A percentile compares a stretch with the other conserved stretches of the same genome.
Conservation (phyloP, 345 rosid genomes). For the Luvunga scandens region DNA sequence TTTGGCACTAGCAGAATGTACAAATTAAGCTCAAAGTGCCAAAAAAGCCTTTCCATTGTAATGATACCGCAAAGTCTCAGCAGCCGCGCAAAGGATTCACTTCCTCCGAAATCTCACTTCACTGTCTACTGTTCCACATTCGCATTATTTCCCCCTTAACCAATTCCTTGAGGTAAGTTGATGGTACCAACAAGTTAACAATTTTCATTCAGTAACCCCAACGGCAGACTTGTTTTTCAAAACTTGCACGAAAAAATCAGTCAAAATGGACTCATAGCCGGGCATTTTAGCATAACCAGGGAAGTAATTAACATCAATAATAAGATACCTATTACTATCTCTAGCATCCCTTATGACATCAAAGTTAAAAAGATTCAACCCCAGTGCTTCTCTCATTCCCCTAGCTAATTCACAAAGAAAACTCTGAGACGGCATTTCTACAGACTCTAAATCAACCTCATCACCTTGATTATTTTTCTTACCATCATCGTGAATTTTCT, state of each 20-base stretch:
- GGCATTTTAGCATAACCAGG: conserved; percentile 74
- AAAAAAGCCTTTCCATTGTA: neutral
- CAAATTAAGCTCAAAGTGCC: neutral
- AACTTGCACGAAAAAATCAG: conserved; percentile 41
- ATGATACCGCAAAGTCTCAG: neutral
- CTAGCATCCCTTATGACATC: conserved; percentile 59
- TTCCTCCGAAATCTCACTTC: neutral
- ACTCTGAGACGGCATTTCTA: conserved; percentile 48
- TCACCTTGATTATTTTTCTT: too few species aligned
- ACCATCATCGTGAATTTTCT: conserved; percentile 2
- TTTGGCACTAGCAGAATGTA: neutral
- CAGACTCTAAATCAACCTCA: conserved; percentile 34
- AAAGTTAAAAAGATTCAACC: conserved; percentile 57
- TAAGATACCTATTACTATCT: conserved; percentile 43
- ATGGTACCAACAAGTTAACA: neutral
- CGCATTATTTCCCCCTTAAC: neutral
- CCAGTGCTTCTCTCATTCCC: conserved; percentile 48
- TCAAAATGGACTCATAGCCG: conserved; percentile 45
- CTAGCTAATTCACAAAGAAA: conserved; percentile 42
- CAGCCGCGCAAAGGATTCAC: neutral
- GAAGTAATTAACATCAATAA: conserved; percentile 68
- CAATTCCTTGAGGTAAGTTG: neutral
- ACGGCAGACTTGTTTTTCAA: neutral
- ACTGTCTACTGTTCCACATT: neutral
- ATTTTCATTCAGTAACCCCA: too few species aligned